Evolutionary conservation across 1,284 basidiomycete species (phyloP).

Genomic region (Leccinum ponderosum): DNA sequence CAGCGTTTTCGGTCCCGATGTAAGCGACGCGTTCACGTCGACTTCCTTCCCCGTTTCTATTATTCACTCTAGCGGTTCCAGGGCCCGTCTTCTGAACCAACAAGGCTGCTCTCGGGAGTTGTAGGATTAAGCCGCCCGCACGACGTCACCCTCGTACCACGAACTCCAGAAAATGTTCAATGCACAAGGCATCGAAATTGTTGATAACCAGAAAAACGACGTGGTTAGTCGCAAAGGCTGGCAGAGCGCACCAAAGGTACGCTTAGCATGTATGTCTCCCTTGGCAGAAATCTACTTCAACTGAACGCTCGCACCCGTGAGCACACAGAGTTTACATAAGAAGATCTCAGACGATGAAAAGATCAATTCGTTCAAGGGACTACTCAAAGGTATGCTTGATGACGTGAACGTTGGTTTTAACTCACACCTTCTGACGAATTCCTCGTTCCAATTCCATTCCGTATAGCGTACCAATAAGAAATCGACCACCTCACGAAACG

Average conservation of each 20-base stretch:
- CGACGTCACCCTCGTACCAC: slow-evolving; percentile 26
- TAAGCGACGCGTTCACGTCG: too few species aligned
- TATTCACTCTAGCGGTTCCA: too few species aligned
- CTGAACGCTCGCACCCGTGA: neutral
- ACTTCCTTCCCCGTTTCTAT: too few species aligned
- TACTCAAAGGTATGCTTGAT: slow-evolving; percentile 70
- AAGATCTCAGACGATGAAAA: too few species aligned
- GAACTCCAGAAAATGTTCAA: slow-evolving; percentile 94
- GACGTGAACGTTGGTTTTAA: neutral
- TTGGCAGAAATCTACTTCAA: neutral
- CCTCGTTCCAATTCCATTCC: neutral
- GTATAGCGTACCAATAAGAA: slow-evolving; percentile 89
- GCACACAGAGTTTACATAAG: neutral
- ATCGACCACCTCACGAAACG: slow-evolving; percentile 95
- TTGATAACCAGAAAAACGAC: slow-evolving; percentile 98
- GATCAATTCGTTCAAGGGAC: slow-evolving; percentile 77
- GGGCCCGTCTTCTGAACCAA: too few species aligned
- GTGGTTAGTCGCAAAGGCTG: slow-evolving; percentile 88
- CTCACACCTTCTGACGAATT: neutral
- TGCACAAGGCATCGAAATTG: slow-evolving; percentile 87
- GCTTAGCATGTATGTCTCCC: neutral
- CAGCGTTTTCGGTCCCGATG: too few species aligned
- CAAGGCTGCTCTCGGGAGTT: too few species aligned
- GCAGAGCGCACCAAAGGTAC: slow-evolving; percentile 92
- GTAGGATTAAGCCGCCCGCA: too few species aligned